A percentile compares a stretch with the other conserved stretches of the same genome.
Conservation (phyloP, 352 stramenopile species). For the Phytophthora palmivora region DNA sequence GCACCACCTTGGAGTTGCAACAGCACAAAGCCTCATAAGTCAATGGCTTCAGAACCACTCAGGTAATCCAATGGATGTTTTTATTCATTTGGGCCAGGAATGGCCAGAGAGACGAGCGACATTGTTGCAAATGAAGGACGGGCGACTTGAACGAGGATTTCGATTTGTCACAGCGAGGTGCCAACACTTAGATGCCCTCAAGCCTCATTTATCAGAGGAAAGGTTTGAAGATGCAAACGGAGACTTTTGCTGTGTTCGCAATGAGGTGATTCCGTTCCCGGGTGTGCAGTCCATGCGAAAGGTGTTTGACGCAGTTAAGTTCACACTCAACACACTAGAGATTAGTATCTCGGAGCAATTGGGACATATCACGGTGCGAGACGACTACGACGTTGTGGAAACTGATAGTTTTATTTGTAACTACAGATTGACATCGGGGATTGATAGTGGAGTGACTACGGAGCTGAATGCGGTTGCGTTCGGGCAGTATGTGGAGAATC, state of each 20-base stretch:
- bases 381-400: constrained; percentile 24
- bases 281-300: constrained; percentile 27
- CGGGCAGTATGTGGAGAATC: constrained; percentile 13
- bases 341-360: constrained; percentile 45
- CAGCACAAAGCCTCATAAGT: constrained; percentile 15
- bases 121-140: constrained; percentile 32
- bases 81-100: constrained; percentile 22
- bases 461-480: constrained; percentile 32
- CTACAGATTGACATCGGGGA: constrained; percentile 13
- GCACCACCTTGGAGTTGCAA: constrained; percentile 18
- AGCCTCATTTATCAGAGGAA: constrained; percentile 35
- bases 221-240: constrained; percentile 29
- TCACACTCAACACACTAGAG: constrained; percentile 38
- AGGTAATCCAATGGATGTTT: constrained; percentile 4
- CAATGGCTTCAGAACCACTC: constrained; percentile 13
- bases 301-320: constrained; percentile 44
- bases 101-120: constrained; percentile 23
- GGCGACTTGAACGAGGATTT: constrained; percentile 19
- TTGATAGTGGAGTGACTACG: constrained; percentile 19
- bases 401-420: constrained; percentile 19
- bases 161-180: constrained; percentile 31
- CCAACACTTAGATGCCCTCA: constrained; percentile 26
- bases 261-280: constrained; percentile 40
- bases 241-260: constrained; percentile 30
- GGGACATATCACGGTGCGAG: constrained; percentile 33